phyloP scores from a whole-genome alignment of 2,329 filamentous ascomycete species.

The Aspergillus piperis region DNA sequence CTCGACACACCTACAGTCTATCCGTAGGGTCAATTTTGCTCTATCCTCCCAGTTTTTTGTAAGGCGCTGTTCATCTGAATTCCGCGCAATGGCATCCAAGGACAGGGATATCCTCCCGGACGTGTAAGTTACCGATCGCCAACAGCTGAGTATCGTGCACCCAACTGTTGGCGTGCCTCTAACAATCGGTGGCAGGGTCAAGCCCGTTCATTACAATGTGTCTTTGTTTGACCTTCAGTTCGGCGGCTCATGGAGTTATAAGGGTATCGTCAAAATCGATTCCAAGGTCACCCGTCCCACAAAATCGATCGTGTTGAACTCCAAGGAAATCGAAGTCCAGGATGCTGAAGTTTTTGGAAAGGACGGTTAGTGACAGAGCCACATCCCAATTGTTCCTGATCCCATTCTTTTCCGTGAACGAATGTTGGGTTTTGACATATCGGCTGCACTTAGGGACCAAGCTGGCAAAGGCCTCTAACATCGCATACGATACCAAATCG shows the following conservation, averaged over 20 bases:
- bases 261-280: constrained; percentile 81
- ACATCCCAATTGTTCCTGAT: not conserved
- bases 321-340: constrained; percentile 77
- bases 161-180: constrained; percentile 5
- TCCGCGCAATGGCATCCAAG: constrained; percentile 44
- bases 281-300: constrained; percentile 70
- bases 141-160: not conserved
- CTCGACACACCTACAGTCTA: constrained; percentile 17
- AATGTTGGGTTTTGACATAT: not conserved
- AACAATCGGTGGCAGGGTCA: constrained; percentile 56
- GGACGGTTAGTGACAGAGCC: constrained; percentile 32
- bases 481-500: constrained; percentile 78
- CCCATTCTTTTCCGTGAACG: not conserved
- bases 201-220: constrained; percentile 82
- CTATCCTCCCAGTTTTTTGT: constrained; percentile 21
- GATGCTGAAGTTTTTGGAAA: constrained; percentile 49
- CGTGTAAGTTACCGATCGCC: constrained; percentile 35
- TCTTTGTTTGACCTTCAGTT: constrained; percentile 77
- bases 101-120: constrained; percentile 51
- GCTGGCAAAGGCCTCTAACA: constrained; percentile 58
- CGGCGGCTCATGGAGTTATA: constrained; percentile 73
- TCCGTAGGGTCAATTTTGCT: constrained; percentile 17
- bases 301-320: constrained; percentile 79
- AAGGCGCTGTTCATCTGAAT: constrained; percentile 45
- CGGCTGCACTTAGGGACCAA: constrained; percentile 25